A percentile compares a stretch with the other conserved stretches of the same genome.
Evolutionary conservation across 495 filamentous ascomycete genomes (phyloP).

Genomic region (Darksidea phi): DNA sequence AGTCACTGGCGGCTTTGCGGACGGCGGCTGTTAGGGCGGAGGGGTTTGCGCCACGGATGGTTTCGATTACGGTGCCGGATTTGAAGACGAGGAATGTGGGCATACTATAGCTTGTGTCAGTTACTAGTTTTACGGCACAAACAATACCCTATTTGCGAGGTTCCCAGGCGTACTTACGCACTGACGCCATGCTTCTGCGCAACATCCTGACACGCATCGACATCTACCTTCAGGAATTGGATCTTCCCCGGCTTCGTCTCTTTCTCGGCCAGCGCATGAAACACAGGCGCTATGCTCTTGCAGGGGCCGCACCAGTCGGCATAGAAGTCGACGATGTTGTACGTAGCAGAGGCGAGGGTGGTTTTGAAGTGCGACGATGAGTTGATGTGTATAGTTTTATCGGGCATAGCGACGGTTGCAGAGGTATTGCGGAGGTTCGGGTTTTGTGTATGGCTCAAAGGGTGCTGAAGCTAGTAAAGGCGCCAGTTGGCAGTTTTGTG

Average conservation of each 20-base stretch:
- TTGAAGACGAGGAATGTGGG: constrained; percentile 41
- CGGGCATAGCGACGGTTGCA: constrained; percentile 7
- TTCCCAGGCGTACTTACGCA: constrained; percentile 26
- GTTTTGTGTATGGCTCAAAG: no score
- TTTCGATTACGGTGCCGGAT: constrained; percentile 31
- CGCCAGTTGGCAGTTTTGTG: no score
- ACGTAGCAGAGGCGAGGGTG: constrained; percentile 26
- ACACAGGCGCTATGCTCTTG: constrained; percentile 38
- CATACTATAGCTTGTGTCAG: constrained; percentile 30
- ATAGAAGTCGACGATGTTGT: constrained; percentile 40
- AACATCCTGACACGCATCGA: constrained; percentile 34
- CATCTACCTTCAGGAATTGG: constrained; percentile 39
- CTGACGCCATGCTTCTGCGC: constrained; percentile 34
- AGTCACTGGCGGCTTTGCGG: constrained; percentile 30
- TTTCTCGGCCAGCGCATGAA: constrained; percentile 32
- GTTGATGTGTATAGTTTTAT: constrained; percentile 21
- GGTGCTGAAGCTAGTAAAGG: no score
- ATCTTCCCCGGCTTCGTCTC: constrained; percentile 30
- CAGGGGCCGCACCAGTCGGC: constrained; percentile 42
- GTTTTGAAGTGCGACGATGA: constrained; percentile 30
- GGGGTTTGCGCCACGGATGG: constrained; percentile 40
- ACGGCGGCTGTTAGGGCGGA: constrained; percentile 36
- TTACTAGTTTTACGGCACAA: no score
- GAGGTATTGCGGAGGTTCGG: background rate
- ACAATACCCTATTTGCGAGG: background rate